Conservation (phyloP, 2,329 filamentous ascomycete genomes). For the Beauveria sp. region DNA sequence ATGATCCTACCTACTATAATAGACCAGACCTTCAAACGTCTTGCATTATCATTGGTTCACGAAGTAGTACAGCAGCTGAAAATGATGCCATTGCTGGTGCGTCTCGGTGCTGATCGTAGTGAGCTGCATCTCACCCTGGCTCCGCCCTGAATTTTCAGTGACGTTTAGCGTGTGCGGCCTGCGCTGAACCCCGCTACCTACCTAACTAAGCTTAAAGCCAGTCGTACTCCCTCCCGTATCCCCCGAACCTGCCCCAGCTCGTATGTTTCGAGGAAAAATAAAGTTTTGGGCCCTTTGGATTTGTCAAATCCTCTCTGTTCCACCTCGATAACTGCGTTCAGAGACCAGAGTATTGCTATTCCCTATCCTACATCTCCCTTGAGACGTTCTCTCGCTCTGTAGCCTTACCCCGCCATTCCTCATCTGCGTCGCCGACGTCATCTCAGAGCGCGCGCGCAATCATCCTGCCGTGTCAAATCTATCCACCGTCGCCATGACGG, state of each 20-base stretch:
- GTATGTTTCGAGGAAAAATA: background rate
- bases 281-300: background rate
- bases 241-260: background rate
- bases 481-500: slow-evolving; percentile 19
- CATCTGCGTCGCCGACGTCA: background rate
- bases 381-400: background rate
- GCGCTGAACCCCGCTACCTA: background rate
- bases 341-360: background rate
- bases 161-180: background rate
- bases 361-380: background rate
- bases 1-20: background rate
- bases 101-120: background rate
- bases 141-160: background rate
- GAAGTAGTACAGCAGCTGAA: background rate
- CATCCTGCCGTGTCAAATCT: background rate
- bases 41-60: background rate
- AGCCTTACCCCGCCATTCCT: slow-evolving; percentile 1
- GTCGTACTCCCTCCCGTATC: background rate
- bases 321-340: background rate
- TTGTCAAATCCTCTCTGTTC: background rate
- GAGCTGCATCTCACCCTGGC: background rate
- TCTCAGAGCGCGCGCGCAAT: background rate
- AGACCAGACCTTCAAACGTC: background rate
- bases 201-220: background rate
- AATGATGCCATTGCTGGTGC: slow-evolving; percentile 2